Base-by-base conservation (phyloP, 2,329 filamentous ascomycete genomes). In the Lachnellula suecica region DNA sequence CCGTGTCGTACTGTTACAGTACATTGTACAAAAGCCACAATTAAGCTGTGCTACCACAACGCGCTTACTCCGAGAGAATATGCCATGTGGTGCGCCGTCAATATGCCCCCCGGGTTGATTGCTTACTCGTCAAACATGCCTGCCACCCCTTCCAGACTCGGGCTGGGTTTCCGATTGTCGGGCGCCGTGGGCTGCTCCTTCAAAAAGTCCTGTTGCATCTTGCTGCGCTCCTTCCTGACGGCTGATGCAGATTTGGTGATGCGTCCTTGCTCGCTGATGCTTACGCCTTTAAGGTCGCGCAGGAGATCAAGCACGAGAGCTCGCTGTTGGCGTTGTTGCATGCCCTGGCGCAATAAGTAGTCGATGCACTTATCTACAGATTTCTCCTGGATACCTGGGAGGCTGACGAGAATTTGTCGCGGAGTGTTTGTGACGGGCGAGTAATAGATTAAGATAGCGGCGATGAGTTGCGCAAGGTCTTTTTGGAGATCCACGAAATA, bases 401-500 rank as follows among this genome's bases (percentile, higher is more conserved):
- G 74, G 19, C 82, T 88, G 4, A 91, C 74, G n/a, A 99, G 78
- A 35, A 97, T 81, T 4, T 84, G 75, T 19, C 85, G 79, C 0
- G 92, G 90, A 1, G 88, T 94, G 6, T 77, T 66, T 7, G 87
- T 92, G 27, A 82, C 71, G 0, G 82, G 75, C 11, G 83, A 82
- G 67, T 96, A 96, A 56, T 88, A 81, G 8, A 87, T 80, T 62
- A 96, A 78, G 56, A 97, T 94, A 4, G 86, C 82, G 0, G 92
- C 92, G 56, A 99, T 96, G 34, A 97, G 78, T 20, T 85, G 82
- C 1, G 91, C 93, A 20, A 99, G 79, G 47, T 99, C 92, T 67
- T 92, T 93, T 65, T 99, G 94, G 57, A 95, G 83, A 61, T 99
- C 94, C 29, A 97, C 92, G 70, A 97, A 99, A 70, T 97, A 97